A percentile compares a stretch with the other conserved stretches of the same genome.
Conservation (phyloP, 306 rosid genomes). For the Nissolia schottii region DNA sequence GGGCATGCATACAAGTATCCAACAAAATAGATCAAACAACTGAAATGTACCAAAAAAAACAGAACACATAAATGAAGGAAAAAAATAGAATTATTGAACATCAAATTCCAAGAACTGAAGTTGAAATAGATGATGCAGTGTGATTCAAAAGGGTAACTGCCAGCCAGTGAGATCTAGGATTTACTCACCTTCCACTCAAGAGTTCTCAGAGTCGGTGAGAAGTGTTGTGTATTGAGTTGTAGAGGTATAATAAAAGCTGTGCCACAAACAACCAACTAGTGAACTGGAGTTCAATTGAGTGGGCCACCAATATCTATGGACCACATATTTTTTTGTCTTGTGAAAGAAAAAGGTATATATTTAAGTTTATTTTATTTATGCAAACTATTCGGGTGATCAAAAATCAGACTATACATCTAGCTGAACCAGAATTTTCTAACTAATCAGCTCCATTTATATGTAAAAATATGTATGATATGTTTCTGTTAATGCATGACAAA, state of each 20-base stretch:
- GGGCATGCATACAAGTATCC: background rate
- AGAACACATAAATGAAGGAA: background rate
- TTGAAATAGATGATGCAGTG: background rate
- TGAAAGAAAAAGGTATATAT: background rate
- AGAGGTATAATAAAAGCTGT: background rate
- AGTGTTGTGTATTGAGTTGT: background rate
- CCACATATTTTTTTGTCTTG: background rate
- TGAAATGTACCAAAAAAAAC: background rate
- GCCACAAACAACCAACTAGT: background rate
- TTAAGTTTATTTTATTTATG: background rate
- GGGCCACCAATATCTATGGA: background rate
- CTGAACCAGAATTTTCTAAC: background rate
- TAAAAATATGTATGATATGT: too few species aligned
- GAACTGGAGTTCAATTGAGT: background rate
- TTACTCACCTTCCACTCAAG: constrained; percentile 24
- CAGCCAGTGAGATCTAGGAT: constrained; percentile 18
- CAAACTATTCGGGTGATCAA: background rate
- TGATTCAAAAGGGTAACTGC: constrained; percentile 8
- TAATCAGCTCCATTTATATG: background rate
- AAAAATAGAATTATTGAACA: background rate
- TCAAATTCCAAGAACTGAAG: background rate
- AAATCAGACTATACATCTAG: background rate
- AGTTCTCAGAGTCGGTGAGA: constrained; percentile 27
- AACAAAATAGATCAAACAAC: background rate
- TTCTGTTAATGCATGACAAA: too few species aligned